Evolutionary conservation across 2,329 filamentous ascomycete genomes (phyloP).

Genomic region (Pestalotiopsis sp.): DNA sequence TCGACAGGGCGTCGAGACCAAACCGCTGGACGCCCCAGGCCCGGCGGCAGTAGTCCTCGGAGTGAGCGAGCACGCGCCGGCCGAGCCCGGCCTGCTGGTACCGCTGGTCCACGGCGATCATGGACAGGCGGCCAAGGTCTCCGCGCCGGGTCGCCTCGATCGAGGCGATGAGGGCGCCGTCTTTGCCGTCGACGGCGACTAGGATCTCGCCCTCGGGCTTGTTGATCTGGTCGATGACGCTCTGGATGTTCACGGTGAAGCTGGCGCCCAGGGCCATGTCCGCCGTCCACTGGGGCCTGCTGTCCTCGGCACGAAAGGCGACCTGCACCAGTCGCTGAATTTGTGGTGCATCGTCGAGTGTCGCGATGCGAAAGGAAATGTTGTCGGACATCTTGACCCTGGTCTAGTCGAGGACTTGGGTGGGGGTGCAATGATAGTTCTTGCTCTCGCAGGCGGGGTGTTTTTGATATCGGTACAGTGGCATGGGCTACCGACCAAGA

Average conservation of each 20-base stretch:
- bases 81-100: constrained; percentile 46
- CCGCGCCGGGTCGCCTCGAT: constrained; percentile 39
- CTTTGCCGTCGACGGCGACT: constrained; percentile 25
- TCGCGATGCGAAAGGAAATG: constrained; percentile 19
- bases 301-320: constrained; percentile 19
- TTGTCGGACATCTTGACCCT: background rate
- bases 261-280: constrained; percentile 13
- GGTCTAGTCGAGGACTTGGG: too few species aligned
- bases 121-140: constrained; percentile 42
- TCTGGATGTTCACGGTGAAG: constrained; percentile 12
- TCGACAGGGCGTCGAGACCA: constrained; percentile 46
- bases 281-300: constrained; percentile 18
- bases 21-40: constrained; percentile 34
- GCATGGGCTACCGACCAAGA: too few species aligned
- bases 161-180: constrained; percentile 37
- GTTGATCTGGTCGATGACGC: constrained; percentile 17
- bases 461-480: too few species aligned
- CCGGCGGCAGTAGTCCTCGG: constrained; percentile 37
- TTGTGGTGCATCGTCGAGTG: constrained; percentile 17
- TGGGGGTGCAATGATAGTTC: too few species aligned
- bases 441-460: too few species aligned
- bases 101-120: constrained; percentile 46
- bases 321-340: constrained; percentile 20
- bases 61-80: constrained; percentile 37
- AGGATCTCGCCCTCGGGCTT: constrained; percentile 25